phyloP scores from a whole-genome alignment of 345 rosid genomes.

The Orychophragmus violaceus region DNA sequence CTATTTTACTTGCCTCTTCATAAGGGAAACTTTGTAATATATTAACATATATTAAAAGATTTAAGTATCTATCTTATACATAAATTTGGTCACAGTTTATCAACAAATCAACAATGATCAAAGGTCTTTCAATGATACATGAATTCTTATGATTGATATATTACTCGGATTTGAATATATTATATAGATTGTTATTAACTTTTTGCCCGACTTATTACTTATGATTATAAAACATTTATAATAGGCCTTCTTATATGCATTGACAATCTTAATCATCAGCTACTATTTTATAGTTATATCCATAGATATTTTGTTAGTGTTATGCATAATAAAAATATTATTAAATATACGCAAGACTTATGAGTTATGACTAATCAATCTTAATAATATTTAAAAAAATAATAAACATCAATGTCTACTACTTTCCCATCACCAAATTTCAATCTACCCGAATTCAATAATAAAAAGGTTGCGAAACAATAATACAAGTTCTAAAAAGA shows the following conservation, averaged over 20 bases:
- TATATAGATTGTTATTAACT: not conserved
- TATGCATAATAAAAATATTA: not conserved
- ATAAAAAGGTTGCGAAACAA: not conserved
- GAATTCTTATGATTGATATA: not conserved
- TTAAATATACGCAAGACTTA: conserved; percentile 6
- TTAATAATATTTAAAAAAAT: not conserved
- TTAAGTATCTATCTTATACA: too few species aligned
- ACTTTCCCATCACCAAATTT: conserved; percentile 17
- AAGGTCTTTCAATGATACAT: not conserved
- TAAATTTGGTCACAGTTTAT: too few species aligned
- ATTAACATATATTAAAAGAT: too few species aligned
- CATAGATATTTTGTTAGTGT: not conserved
- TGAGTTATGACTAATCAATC: not conserved
- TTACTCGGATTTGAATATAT: not conserved
- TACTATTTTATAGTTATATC: not conserved
- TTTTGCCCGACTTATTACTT: not conserved
- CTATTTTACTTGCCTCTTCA: not conserved
- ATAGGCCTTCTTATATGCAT: not conserved
- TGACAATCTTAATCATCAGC: not conserved
- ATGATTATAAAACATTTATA: not conserved
- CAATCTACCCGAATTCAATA: conserved; percentile 10
- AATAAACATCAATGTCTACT: conserved; percentile 17
- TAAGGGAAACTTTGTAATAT: not conserved
- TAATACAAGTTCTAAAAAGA: not conserved
- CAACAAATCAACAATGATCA: not conserved